Evolutionary conservation across 116 monocot species (phyloP).

Genomic region (Dioscorea cayenensis): DNA sequence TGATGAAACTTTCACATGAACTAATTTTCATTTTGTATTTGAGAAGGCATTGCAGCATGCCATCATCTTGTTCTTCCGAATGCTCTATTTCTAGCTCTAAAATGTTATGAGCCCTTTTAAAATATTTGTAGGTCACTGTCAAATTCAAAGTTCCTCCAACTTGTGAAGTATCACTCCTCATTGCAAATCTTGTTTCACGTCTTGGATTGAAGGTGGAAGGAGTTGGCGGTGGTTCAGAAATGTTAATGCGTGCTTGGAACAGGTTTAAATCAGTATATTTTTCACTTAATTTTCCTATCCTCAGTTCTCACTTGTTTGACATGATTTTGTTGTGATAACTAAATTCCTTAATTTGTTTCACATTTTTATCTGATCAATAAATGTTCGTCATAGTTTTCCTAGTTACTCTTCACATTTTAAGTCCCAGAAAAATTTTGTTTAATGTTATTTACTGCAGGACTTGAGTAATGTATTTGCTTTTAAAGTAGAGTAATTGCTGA

Average conservation of each 20-base stretch:
- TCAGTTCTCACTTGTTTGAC: not conserved
- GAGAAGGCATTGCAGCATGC: not conserved
- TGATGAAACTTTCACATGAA: too few relatives aligned
- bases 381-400: too few relatives aligned
- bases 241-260: conserved; percentile 52
- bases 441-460: too few relatives aligned
- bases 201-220: conserved; percentile 43
- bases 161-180: conserved; percentile 39
- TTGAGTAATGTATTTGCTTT: too few relatives aligned
- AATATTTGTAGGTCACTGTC: conserved; percentile 28
- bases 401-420: too few relatives aligned
- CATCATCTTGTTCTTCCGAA: not conserved
- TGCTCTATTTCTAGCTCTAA: not conserved
- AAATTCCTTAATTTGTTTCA: too few relatives aligned
- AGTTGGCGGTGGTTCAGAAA: conserved; percentile 42
- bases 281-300: not conserved
- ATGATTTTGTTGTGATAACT: too few relatives aligned
- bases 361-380: too few relatives aligned
- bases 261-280: conserved; percentile 18
- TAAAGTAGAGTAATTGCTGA: too few relatives aligned
- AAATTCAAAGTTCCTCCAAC: conserved; percentile 56
- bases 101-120: not conserved
- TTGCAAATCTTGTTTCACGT: conserved; percentile 53
- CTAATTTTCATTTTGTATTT: too few relatives aligned
- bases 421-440: too few relatives aligned